Conservation (phyloP, 305 asterid species). For the Fraxinus sp. region DNA sequence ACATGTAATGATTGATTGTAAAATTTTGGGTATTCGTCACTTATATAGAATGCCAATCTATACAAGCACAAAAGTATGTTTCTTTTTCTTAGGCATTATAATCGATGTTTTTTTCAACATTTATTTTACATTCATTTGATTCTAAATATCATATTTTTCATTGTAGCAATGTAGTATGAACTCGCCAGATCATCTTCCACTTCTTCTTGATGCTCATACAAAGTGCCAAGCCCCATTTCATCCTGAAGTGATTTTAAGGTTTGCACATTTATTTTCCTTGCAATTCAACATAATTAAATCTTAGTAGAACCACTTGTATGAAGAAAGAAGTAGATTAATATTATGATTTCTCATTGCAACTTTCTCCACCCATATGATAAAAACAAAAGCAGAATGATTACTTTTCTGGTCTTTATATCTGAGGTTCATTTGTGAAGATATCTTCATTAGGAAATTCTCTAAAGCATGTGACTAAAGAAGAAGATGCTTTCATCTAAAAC, state of each 20-base stretch:
- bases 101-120: not conserved
- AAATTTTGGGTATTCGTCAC: constrained; percentile 55
- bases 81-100: not conserved
- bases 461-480: not conserved
- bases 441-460: not conserved
- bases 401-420: not conserved
- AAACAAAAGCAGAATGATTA: not conserved
- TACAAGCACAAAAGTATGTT: constrained; percentile 48
- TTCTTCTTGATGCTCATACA: constrained; percentile 61
- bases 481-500: not conserved
- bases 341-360: not conserved
- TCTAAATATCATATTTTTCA: constrained; percentile 15
- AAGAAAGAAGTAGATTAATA: not conserved
- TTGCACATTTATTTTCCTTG: constrained; percentile 22
- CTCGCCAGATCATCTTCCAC: constrained; percentile 72
- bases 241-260: constrained; percentile 75
- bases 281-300: not conserved
- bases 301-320: not conserved
- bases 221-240: constrained; percentile 76
- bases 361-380: not conserved
- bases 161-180: constrained; percentile 66
- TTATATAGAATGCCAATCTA: constrained; percentile 58
- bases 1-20: constrained; percentile 69
- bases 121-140: constrained; percentile 6
- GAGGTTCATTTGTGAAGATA: not conserved